Evolutionary conservation across 306 rosid genomes (phyloP), one percentile per base, ranked within the genome.

Genomic region (Notholithocarpus densiflorus): DNA sequence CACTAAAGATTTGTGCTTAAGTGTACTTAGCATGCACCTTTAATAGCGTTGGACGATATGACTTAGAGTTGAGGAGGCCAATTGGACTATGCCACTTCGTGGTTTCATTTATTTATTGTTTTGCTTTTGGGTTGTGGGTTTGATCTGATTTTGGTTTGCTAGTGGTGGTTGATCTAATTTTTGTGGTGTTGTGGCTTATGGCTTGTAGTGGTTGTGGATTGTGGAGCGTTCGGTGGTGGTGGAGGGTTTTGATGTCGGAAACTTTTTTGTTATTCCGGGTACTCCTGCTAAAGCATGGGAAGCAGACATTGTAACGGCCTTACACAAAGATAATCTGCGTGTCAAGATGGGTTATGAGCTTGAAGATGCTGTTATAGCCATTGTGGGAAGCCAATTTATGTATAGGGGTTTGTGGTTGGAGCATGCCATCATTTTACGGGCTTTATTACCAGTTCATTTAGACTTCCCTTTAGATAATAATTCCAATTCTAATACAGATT

Each of bases 321-420:
- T 75, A 29, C 85, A 84, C 52, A 86, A 80, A 75, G 86, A 87
- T 84, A 60, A 82, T 85, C 73, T 84, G 85, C 97, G 88, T 10
- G 27, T 54, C 61, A 78, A 72, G 70, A 72, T 90, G 91, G 96
- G 98, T 14, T 89, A 86, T 86, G 86, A 76, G 71, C 79, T 80
- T 23, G 94, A 91, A 75, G 96, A 91, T 37, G 68, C 90, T 71
- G 78, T 93, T 79, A 73, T 96, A n/a, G 89, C 95, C 79, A 84
- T 96, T 56, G 96, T 92, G 71, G 98, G 99, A 72, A 96, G 97
- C 80, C 92, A 89, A 78, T 88, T 96, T 85, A 72, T 89, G 85
- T 92, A 91, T 87, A 88, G 91, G 85, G 92, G 96, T 78, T 82
- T 92, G 91, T 96, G 98, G 98, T 77, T 96, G 86, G 99, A 94